phyloP scores from a whole-genome alignment of 345 rosid genomes.

The Gossypium turneri region DNA sequence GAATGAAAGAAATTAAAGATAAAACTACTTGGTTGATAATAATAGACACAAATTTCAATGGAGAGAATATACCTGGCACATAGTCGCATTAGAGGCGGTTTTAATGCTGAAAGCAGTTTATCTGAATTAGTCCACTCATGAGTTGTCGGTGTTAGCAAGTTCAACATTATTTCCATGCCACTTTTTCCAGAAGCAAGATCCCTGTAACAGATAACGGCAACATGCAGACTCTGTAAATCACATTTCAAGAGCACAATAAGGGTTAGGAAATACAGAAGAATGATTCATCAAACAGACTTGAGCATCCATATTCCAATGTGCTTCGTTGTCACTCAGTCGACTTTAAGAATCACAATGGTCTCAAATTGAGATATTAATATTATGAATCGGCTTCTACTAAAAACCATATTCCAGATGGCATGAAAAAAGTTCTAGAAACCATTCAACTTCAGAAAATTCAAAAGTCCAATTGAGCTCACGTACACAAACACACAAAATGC shows the following conservation, averaged over 20 bases:
- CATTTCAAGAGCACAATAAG: background rate
- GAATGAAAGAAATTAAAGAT: background rate
- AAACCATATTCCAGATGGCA: conserved; percentile 2
- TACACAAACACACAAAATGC: background rate
- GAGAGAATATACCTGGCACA: conserved; percentile 61
- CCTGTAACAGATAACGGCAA: conserved; percentile 34
- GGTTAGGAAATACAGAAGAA: background rate
- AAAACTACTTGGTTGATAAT: background rate
- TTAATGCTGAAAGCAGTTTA: conserved; percentile 44
- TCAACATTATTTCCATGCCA: conserved; percentile 73
- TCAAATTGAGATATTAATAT: background rate
- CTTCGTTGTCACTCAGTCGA: background rate
- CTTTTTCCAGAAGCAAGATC: conserved; percentile 40
- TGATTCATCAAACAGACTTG: background rate
- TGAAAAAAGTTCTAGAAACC: background rate
- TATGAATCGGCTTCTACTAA: background rate
- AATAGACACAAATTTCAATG: background rate
- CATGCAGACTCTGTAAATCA: conserved; percentile 5
- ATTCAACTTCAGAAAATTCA: background rate
- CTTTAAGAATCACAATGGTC: background rate
- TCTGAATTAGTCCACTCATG: conserved; percentile 56
- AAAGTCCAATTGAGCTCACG: background rate
- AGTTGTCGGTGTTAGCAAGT: conserved; percentile 40
- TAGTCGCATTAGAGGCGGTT: conserved; percentile 67
- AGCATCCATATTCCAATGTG: background rate